Percentiles rank a stretch among this genome's conserved stretches.
phyloP scores from a whole-genome alignment of 2,329 filamentous ascomycete species.

The Plenodomus tracheiphilus region DNA sequence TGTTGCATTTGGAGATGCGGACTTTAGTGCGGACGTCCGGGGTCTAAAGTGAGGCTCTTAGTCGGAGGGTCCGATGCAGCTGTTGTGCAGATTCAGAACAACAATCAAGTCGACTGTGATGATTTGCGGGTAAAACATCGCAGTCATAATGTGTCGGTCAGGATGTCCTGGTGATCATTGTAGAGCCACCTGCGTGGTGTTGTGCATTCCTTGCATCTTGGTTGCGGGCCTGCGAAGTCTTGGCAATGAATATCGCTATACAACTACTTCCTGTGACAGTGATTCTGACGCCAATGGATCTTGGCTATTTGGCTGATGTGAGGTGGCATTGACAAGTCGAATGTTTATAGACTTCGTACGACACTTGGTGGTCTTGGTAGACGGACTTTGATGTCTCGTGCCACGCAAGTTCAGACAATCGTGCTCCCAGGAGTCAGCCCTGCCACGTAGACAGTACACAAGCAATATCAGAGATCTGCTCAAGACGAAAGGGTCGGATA shows the following conservation, averaged over 20 bases:
- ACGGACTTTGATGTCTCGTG: neutral
- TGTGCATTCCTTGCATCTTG: neutral
- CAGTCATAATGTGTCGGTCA: neutral
- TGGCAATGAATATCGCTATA: neutral
- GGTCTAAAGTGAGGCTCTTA: neutral
- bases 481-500: neutral
- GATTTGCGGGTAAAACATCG: neutral
- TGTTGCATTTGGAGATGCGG: neutral
- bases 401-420: neutral
- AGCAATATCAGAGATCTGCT: neutral
- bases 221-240: neutral
- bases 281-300: neutral
- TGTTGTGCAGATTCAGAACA: neutral
- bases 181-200: neutral
- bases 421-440: neutral
- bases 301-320: neutral
- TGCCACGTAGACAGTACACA: neutral
- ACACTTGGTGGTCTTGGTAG: neutral
- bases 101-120: neutral
- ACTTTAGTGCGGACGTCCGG: neutral
- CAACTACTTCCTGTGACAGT: neutral
- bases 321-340: neutral
- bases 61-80: neutral
- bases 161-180: neutral
- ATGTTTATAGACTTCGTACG: neutral